Percentiles rank a stretch among this genome's conserved stretches.
Evolutionary conservation across 2,329 filamentous ascomycete genomes (phyloP).

Genomic region (Niveomyces coronatus): DNA sequence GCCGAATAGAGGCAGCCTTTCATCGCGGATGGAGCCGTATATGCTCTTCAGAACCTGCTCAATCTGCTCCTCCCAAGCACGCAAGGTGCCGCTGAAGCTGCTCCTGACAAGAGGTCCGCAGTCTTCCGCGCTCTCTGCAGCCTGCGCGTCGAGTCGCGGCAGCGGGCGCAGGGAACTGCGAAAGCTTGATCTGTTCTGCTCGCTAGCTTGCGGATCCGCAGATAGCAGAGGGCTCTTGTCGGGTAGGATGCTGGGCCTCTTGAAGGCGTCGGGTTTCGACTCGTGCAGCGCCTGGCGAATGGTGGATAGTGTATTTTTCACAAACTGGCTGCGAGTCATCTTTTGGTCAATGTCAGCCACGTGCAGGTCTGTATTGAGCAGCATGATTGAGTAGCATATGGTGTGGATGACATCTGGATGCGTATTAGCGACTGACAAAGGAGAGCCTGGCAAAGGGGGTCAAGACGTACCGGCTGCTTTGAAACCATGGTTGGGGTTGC

Average conservation of each 20-base stretch:
- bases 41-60: constrained; percentile 88
- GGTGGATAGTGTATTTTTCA: constrained; percentile 92
- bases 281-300: constrained; percentile 69
- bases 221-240: constrained; percentile 26
- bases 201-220: constrained; percentile 23
- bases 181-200: constrained; percentile 30
- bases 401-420: constrained; percentile 81
- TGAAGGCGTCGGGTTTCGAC: constrained; percentile 56
- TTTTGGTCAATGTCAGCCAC: constrained; percentile 90
- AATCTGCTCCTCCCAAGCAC: constrained; percentile 79
- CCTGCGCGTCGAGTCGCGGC: constrained; percentile 34
- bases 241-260: constrained; percentile 46
- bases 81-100: constrained; percentile 63
- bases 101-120: constrained; percentile 69
- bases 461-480: constrained; percentile 64
- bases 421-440: background rate
- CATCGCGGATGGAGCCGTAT: constrained; percentile 78
- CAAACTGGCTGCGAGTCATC: constrained; percentile 90
- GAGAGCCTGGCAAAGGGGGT: background rate
- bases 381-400: constrained; percentile 89
- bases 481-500: constrained; percentile 89
- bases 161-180: constrained; percentile 42
- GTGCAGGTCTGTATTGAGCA: constrained; percentile 93
- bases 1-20: constrained; percentile 78
- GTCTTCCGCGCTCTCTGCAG: constrained; percentile 36